Percentiles rank a stretch among this genome's conserved stretches.
Evolutionary conservation across 2,329 filamentous ascomycete genomes (phyloP).

Genomic region (Fusarium newnesense): DNA sequence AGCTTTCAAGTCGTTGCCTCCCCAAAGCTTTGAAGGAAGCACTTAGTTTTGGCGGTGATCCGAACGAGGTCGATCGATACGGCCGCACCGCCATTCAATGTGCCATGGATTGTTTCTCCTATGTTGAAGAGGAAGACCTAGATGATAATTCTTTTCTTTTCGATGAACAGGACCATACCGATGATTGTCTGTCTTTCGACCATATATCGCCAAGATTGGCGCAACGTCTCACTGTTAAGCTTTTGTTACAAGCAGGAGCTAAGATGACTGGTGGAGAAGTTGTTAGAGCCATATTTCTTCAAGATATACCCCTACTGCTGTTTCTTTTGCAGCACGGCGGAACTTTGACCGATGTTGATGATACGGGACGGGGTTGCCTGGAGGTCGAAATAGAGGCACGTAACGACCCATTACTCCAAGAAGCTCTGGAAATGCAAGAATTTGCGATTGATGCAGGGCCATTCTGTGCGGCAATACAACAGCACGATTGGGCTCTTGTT

Average conservation of each 20-base stretch:
- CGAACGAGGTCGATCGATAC: rapidly evolving
- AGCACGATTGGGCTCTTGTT: rapidly evolving
- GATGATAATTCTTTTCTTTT: too few relatives aligned
- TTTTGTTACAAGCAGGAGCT: rapidly evolving
- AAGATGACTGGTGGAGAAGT: rapidly evolving
- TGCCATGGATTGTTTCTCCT: too few relatives aligned
- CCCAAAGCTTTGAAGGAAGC: rapidly evolving
- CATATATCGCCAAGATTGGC: too few relatives aligned
- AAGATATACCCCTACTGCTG: rapidly evolving
- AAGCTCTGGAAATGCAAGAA: rapidly evolving
- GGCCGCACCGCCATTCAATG: rapidly evolving
- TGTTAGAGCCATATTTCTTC: rapidly evolving
- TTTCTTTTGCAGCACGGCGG: background rate
- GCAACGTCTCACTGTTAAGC: too few relatives aligned
- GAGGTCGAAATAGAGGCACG: background rate
- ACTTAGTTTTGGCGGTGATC: rapidly evolving
- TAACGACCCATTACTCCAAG: rapidly evolving
- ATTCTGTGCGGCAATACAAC: background rate
- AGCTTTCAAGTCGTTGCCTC: rapidly evolving
- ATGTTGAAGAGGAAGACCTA: too few relatives aligned
- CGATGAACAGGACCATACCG: too few relatives aligned
- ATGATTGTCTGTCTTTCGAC: too few relatives aligned
- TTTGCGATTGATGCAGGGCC: background rate
- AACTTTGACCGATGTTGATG: rapidly evolving
- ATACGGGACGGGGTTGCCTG: rapidly evolving